Percentiles rank a stretch among this genome's conserved stretches.
phyloP scores from a whole-genome alignment of 2,329 filamentous ascomycete species.

The Aspergillus alliaceus region DNA sequence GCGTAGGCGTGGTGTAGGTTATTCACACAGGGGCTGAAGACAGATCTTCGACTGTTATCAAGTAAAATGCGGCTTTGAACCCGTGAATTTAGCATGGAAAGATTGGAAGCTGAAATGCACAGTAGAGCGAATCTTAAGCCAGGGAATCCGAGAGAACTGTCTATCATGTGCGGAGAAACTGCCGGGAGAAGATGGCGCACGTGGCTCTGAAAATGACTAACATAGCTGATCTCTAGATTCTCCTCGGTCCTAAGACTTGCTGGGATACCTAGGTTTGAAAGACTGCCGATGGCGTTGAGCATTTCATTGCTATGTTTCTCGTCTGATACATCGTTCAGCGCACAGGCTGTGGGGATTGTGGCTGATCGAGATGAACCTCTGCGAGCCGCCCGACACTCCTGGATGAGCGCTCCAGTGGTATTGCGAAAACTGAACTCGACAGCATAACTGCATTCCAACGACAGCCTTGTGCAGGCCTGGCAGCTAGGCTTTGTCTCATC shows the following conservation, averaged over 20 bases:
- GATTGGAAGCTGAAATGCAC: constrained; percentile 17
- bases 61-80: constrained; percentile 5
- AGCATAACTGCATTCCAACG: constrained; percentile 15
- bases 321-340: background rate
- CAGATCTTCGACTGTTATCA: background rate
- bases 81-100: constrained; percentile 14
- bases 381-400: background rate
- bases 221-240: constrained; percentile 2
- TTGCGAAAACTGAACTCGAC: constrained; percentile 11
- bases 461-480: constrained; percentile 10
- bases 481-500: constrained; percentile 16
- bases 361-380: background rate
- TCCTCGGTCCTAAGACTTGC: background rate
- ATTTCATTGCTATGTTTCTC: background rate
- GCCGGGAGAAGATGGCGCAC: constrained; percentile 11
- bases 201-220: constrained; percentile 8
- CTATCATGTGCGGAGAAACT: background rate
- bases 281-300: background rate
- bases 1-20: background rate
- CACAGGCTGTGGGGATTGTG: background rate
- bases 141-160: background rate
- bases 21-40: constrained; percentile 8
- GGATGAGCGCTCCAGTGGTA: background rate
- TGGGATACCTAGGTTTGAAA: background rate
- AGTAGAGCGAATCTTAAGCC: constrained; percentile 2